These are phyloP conservation scores for Vachellia pachyceras DNA, from an alignment of 306 rosid genomes.

Conservation along the genomic window DNA sequence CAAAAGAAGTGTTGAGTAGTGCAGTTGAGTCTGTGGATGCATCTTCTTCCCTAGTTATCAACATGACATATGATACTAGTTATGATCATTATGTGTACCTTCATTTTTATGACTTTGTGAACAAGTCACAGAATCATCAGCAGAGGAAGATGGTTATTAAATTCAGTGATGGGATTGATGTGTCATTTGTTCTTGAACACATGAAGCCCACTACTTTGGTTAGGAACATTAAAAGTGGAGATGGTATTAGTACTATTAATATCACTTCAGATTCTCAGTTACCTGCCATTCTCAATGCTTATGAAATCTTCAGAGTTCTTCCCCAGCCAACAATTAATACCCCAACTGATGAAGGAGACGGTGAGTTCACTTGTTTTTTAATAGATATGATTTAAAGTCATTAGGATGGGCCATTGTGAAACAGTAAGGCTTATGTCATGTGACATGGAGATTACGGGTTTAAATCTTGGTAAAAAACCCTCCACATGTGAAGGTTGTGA, in stretches of 20 bases:
- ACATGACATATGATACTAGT: too few species aligned
- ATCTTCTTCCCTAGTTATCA: not conserved
- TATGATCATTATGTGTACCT: not conserved
- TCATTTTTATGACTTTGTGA: slow-evolving; percentile 23
- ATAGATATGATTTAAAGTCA: too few species aligned
- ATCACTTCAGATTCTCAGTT: not conserved
- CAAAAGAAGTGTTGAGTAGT: slow-evolving; percentile 27
- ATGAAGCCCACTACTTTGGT: not conserved
- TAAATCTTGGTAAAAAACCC: too few species aligned
- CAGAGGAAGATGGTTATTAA: not conserved
- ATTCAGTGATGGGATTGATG: not conserved
- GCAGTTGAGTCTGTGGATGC: not conserved
- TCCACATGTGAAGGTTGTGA: too few species aligned
- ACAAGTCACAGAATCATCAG: not conserved
- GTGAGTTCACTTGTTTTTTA: not conserved
- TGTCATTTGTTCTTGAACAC: not conserved
- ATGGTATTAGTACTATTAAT: not conserved
- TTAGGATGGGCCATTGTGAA: too few species aligned
- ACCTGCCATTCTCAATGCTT: slow-evolving; percentile 12
- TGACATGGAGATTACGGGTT: too few species aligned
- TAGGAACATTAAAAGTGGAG: not conserved
- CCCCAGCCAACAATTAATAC: not conserved
- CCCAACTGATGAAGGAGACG: not conserved
- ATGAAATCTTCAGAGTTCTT: not conserved
- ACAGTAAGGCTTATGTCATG: too few species aligned